A percentile compares a stretch with the other conserved stretches of the same genome.
These are phyloP conservation scores for Moesziomyces sp. DNA, from an alignment of 1,284 basidiomycete genomes.

Conservation along the genomic window DNA sequence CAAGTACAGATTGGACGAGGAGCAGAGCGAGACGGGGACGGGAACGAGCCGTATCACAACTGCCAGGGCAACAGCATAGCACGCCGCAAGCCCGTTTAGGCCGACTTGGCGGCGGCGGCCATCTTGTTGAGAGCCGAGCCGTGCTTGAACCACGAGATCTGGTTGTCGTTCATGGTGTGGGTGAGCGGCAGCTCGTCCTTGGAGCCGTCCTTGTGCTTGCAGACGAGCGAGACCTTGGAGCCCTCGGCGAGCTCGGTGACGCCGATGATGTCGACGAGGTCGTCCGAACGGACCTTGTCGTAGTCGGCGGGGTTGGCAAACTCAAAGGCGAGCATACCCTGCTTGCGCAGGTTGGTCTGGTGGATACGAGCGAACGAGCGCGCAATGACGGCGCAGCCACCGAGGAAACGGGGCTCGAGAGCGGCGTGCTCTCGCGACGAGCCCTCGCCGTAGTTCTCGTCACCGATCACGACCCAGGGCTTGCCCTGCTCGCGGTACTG, in stretches of 20 bases:
- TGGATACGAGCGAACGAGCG: constrained; percentile 98
- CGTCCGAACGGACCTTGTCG: constrained; percentile 63
- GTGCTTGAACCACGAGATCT: constrained; percentile 67
- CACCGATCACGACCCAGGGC: constrained; percentile 91
- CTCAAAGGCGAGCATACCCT: constrained; percentile 64
- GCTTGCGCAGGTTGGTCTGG: constrained; percentile 89
- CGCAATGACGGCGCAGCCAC: constrained; percentile 92
- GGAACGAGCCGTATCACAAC: not conserved
- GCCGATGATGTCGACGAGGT: constrained; percentile 62
- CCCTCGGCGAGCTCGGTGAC: constrained; percentile 63
- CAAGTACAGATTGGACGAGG: not conserved
- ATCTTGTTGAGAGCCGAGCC: constrained; percentile 66
- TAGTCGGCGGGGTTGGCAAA: constrained; percentile 65
- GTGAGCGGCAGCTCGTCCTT: constrained; percentile 63
- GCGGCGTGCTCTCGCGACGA: constrained; percentile 98
- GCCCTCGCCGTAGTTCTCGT: constrained; percentile 93
- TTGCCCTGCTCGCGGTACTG: constrained; percentile 88
- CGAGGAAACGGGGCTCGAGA: constrained; percentile 95
- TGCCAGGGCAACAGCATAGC: not conserved
- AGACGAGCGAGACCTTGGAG: constrained; percentile 59
- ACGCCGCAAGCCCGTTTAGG: constrained; percentile 11
- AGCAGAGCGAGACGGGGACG: not conserved
- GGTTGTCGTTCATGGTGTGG: constrained; percentile 67
- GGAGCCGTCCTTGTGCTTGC: constrained; percentile 65
- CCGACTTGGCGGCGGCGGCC: constrained; percentile 56